These are phyloP conservation scores for Candida morakotiae DNA, from an alignment of 805 yeast genomes.

Conservation along the genomic window DNA sequence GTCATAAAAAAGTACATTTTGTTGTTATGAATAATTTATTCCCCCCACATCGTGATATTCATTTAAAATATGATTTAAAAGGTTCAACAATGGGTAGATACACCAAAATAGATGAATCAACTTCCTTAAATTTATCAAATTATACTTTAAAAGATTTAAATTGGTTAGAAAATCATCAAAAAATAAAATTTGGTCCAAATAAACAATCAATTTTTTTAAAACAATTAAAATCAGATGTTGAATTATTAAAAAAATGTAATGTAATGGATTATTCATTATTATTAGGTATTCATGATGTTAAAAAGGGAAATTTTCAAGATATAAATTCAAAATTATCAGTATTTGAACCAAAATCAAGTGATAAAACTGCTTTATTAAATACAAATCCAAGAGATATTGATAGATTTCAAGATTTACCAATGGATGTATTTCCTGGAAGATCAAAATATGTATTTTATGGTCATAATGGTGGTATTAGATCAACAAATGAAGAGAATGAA, in stretches of 20 bases:
- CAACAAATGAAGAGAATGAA: constrained; percentile 60
- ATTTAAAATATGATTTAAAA: constrained; percentile 82
- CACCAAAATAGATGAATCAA: constrained; percentile 35
- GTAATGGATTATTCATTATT: constrained; percentile 95
- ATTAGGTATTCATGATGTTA: constrained; percentile 80
- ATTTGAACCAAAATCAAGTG: constrained; percentile 39
- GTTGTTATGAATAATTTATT: constrained; percentile 95
- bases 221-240: constrained; percentile 75
- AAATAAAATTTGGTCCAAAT: constrained; percentile 70
- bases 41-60: constrained; percentile 88
- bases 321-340: constrained; percentile 36
- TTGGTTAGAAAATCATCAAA: constrained; percentile 68
- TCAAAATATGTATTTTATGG: constrained; percentile 61
- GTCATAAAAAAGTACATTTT: constrained; percentile 75
- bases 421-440: constrained; percentile 41
- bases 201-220: constrained; percentile 56
- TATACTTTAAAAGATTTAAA: constrained; percentile 80
- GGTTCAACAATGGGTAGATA: constrained; percentile 86
- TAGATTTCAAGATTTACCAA: constrained; percentile 38
- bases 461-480: constrained; percentile 80
- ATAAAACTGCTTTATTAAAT: constrained; percentile 35
- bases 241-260: constrained; percentile 65
- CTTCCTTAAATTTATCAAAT: constrained; percentile 24
- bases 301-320: constrained; percentile 38
- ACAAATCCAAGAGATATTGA: constrained; percentile 46